A percentile compares a stretch with the other conserved stretches of the same genome.
These are phyloP conservation scores for Aspergillus coremiiformis DNA, from an alignment of 495 filamentous ascomycete genomes.

Conservation along the genomic window DNA sequence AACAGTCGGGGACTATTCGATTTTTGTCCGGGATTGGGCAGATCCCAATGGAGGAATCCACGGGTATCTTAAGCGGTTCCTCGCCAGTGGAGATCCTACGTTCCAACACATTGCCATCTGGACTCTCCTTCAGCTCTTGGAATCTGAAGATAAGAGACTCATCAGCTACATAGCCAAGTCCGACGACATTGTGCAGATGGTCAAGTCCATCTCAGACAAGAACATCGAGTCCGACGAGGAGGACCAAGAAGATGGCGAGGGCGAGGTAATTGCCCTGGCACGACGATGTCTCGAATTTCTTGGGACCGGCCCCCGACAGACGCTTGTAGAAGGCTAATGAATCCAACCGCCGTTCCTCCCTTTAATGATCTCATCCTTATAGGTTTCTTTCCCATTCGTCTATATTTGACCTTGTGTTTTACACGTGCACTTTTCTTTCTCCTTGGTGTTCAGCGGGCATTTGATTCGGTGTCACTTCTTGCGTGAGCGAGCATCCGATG, in stretches of 20 bases:
- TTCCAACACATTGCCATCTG: constrained; percentile 99
- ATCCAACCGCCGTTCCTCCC: constrained; percentile 5
- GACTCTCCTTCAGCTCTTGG: constrained; percentile 90
- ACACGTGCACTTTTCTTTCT: constrained; percentile 13
- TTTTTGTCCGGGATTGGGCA: constrained; percentile 89
- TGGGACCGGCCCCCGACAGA: constrained; percentile 52
- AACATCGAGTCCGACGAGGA: constrained; percentile 88
- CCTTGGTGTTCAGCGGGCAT: constrained; percentile 33
- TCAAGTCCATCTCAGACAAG: constrained; percentile 81
- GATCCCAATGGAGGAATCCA: constrained; percentile 91
- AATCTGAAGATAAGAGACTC: constrained; percentile 83
- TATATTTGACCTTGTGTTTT: constrained; percentile 7
- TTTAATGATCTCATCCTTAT: constrained; percentile 10
- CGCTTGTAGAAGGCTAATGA: constrained; percentile 47
- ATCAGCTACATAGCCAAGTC: constrained; percentile 79
- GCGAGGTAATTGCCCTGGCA: constrained; percentile 88
- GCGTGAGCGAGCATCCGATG: constrained; percentile 36
- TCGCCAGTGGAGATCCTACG: constrained; percentile 88
- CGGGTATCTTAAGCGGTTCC: constrained; percentile 86
- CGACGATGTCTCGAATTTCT: constrained; percentile 82
- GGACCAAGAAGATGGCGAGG: constrained; percentile 82
- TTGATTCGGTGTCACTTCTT: constrained; percentile 24
- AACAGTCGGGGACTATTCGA: constrained; percentile 88
- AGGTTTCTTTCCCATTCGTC: constrained; percentile 7
- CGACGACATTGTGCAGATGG: constrained; percentile 82